Conservation (phyloP, 306 rosid genomes). For the Inga leiocalycina region DNA sequence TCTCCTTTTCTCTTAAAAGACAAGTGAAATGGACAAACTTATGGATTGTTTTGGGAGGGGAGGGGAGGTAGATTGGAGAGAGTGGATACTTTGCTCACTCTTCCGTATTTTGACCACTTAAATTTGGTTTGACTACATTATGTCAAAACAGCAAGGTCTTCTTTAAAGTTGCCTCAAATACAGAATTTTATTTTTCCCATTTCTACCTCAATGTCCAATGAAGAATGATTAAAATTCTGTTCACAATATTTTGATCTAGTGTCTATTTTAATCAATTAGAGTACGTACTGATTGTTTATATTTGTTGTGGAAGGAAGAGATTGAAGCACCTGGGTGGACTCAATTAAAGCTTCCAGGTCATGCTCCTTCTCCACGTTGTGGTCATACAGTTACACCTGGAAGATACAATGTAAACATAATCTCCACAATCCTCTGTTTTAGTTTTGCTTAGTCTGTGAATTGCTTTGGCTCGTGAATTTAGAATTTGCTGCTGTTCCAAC, state of each 20-base stretch:
- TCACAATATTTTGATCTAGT: slow-evolving; percentile 7
- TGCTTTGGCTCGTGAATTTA: slow-evolving; percentile 20
- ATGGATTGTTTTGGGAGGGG: background rate
- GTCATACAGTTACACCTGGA: slow-evolving; percentile 84
- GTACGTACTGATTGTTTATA: slow-evolving; percentile 40
- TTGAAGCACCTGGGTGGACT: slow-evolving; percentile 96
- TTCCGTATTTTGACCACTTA: background rate
- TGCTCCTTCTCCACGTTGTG: slow-evolving; percentile 93
- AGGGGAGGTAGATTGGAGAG: background rate
- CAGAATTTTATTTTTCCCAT: background rate
- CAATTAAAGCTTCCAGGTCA: slow-evolving; percentile 98
- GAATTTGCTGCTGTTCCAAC: slow-evolving; percentile 6
- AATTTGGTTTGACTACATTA: background rate
- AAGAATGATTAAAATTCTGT: slow-evolving; percentile 1
- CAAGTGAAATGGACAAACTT: background rate
- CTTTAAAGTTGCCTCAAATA: background rate
- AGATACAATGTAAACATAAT: slow-evolving; percentile 77
- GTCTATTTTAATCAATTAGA: slow-evolving; percentile 23
- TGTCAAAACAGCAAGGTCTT: slow-evolving; percentile 7
- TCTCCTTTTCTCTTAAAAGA: background rate
- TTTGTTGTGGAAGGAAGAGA: slow-evolving; percentile 88
- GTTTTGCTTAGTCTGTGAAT: slow-evolving; percentile 15
- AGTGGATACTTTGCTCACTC: background rate
- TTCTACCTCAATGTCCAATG: slow-evolving; percentile 17
- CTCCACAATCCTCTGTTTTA: slow-evolving; percentile 23